Evolutionary conservation across 1,284 basidiomycete species (phyloP).

Genomic region (Thecaphora thlaspeos): DNA sequence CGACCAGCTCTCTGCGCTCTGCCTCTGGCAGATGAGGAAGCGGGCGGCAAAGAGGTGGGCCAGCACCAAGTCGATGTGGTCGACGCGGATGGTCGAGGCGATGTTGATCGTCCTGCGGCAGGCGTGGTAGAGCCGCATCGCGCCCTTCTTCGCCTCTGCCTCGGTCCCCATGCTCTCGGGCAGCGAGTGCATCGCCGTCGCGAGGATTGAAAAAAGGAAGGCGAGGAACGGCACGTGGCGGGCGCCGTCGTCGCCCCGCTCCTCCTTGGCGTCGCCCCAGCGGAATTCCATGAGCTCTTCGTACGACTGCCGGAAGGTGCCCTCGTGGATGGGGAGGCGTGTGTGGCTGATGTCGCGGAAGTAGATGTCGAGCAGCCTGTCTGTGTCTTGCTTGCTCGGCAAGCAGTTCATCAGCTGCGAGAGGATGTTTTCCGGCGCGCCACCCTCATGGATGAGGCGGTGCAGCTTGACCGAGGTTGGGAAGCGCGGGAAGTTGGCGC

Average conservation of each 20-base stretch:
- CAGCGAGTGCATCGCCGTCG: slow-evolving; percentile 78
- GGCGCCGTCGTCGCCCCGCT: slow-evolving; percentile 63
- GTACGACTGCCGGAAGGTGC: slow-evolving; percentile 78
- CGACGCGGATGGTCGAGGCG: slow-evolving; percentile 45
- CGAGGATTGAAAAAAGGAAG: slow-evolving; percentile 87
- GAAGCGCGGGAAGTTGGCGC: slow-evolving; percentile 46
- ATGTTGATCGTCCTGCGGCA: slow-evolving; percentile 61
- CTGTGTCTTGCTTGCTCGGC: slow-evolving; percentile 38
- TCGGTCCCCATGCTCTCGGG: slow-evolving; percentile 66
- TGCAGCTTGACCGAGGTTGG: slow-evolving; percentile 49
- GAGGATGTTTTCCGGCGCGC: slow-evolving; percentile 45
- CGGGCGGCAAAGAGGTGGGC: slow-evolving; percentile 66
- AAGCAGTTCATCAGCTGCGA: slow-evolving; percentile 45
- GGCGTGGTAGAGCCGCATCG: slow-evolving; percentile 63
- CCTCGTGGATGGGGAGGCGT: slow-evolving; percentile 86
- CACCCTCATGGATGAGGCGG: slow-evolving; percentile 51
- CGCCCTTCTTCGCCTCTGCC: slow-evolving; percentile 41
- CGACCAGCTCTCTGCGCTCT: slow-evolving; percentile 92
- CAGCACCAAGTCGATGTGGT: slow-evolving; percentile 53
- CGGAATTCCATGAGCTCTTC: slow-evolving; percentile 68
- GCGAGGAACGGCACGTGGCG: slow-evolving; percentile 82
- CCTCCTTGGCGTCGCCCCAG: slow-evolving; percentile 40
- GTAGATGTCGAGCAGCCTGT: slow-evolving; percentile 48
- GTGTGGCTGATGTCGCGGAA: slow-evolving; percentile 76
- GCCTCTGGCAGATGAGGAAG: slow-evolving; percentile 82